phyloP scores from a whole-genome alignment of 345 rosid genomes.

The Populus tremula region DNA sequence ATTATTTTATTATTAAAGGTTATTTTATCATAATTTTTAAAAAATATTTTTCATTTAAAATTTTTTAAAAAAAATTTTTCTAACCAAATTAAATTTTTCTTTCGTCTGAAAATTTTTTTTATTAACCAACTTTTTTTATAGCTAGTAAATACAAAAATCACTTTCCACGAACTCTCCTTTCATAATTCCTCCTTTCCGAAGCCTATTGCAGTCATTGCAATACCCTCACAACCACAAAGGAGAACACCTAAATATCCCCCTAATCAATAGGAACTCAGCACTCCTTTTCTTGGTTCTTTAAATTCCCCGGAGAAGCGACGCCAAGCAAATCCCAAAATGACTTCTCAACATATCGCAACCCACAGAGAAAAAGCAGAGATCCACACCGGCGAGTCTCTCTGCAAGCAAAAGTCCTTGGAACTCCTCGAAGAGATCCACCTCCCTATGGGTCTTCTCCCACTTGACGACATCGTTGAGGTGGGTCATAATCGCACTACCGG shows the following conservation, averaged over 20 bases:
- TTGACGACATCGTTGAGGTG: constrained; percentile 49
- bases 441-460: constrained; percentile 55
- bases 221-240: too few species aligned
- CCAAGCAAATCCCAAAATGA: constrained; percentile 18
- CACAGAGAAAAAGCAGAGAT: constrained; percentile 52
- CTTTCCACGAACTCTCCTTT: too few species aligned
- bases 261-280: neutral
- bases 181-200: too few species aligned
- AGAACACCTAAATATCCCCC: neutral
- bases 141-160: too few species aligned
- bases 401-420: constrained; percentile 48
- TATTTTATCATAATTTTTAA: too few species aligned
- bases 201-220: too few species aligned
- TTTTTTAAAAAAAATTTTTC: too few species aligned
- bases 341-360: constrained; percentile 22
- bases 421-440: constrained; percentile 42
- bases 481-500: constrained; percentile 52
- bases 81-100: too few species aligned
- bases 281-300: neutral
- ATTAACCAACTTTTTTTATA: too few species aligned
- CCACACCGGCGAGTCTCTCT: constrained; percentile 37
- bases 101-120: too few species aligned
- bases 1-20: too few species aligned
- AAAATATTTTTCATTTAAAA: too few species aligned
- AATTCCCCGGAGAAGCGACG: neutral